These are phyloP conservation scores for Sporothrix protearum DNA, from an alignment of 2,329 filamentous ascomycete species.

Conservation along the genomic window DNA sequence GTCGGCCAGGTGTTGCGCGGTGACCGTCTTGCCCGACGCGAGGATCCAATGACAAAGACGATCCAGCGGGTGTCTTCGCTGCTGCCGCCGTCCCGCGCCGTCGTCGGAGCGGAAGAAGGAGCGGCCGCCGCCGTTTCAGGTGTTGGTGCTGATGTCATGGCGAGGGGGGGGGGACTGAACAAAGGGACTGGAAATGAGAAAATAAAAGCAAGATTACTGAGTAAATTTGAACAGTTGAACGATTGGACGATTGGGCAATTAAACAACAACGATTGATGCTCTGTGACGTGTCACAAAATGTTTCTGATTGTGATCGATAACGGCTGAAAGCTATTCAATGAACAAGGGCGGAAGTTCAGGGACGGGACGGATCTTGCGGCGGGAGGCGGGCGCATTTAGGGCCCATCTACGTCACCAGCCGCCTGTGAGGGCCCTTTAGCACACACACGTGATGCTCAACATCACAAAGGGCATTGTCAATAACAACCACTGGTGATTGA, in stretches of 20 bases:
- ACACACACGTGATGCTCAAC: neutral
- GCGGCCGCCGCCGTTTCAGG: neutral
- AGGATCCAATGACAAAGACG: constrained; percentile 59
- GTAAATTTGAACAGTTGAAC: neutral
- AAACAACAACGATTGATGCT: no score
- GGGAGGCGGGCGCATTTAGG: neutral
- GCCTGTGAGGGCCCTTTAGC: neutral
- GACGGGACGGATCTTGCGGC: neutral
- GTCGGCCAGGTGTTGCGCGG: constrained; percentile 50
- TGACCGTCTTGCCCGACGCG: constrained; percentile 59
- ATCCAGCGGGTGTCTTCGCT: constrained; percentile 42
- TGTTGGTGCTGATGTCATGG: constrained; percentile 1
- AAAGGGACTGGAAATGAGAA: neutral
- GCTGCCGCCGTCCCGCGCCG: constrained; percentile 19
- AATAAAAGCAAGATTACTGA: neutral
- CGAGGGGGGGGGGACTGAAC: neutral
- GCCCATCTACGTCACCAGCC: neutral
- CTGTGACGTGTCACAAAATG: constrained; percentile 3
- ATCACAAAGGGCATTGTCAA: neutral
- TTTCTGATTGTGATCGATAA: neutral
- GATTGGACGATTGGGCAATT: neutral
- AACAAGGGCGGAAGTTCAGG: neutral
- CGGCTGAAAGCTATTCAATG: neutral
- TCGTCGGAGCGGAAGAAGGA: neutral
- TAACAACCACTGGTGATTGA: neutral